A percentile compares a stretch with the other conserved stretches of the same genome.
Evolutionary conservation across 2,329 filamentous ascomycete genomes (phyloP).

Genomic region (Ophiostoma quercus): DNA sequence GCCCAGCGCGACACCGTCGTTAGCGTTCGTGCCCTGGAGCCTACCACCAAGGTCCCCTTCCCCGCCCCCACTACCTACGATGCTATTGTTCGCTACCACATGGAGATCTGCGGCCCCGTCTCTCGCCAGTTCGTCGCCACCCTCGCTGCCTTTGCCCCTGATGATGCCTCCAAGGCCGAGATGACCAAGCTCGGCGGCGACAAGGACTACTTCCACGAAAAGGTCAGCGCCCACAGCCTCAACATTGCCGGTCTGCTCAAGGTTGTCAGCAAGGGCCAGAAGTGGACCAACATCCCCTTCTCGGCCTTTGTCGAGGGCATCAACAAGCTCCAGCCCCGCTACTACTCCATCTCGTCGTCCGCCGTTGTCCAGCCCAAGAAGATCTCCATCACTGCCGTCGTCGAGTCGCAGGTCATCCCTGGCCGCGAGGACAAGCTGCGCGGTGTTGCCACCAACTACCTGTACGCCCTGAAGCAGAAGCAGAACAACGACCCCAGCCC

Average conservation of each 20-base stretch:
- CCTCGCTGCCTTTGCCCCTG: constrained; percentile 82
- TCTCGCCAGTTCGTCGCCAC: constrained; percentile 92
- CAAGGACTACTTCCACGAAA: constrained; percentile 90
- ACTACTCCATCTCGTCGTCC: constrained; percentile 99
- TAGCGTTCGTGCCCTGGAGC: constrained; percentile 83
- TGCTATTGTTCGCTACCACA: constrained; percentile 86
- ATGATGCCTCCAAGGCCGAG: constrained; percentile 75
- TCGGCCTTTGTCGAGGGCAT: constrained; percentile 90
- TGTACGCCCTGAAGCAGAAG: constrained; percentile 91
- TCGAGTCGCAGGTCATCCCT: constrained; percentile 75
- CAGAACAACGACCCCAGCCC: constrained; percentile 83
- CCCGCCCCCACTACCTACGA: constrained; percentile 96
- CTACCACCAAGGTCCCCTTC: constrained; percentile 95
- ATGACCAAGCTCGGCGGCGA: constrained; percentile 84
- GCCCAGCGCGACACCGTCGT: constrained; percentile 78
- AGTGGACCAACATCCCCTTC: constrained; percentile 83
- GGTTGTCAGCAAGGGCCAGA: constrained; percentile 63
- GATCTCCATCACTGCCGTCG: constrained; percentile 90
- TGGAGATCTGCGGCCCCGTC: constrained; percentile 92
- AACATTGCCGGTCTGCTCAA: constrained; percentile 86
- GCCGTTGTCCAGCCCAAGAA: constrained; percentile 90
- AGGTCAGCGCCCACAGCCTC: constrained; percentile 73
- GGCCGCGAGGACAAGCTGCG: constrained; percentile 74
- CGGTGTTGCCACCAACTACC: constrained; percentile 95
- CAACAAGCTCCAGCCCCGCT: constrained; percentile 91